Conservation (phyloP, 2,329 filamentous ascomycete species). For the Paecilomyces niveus region DNA sequence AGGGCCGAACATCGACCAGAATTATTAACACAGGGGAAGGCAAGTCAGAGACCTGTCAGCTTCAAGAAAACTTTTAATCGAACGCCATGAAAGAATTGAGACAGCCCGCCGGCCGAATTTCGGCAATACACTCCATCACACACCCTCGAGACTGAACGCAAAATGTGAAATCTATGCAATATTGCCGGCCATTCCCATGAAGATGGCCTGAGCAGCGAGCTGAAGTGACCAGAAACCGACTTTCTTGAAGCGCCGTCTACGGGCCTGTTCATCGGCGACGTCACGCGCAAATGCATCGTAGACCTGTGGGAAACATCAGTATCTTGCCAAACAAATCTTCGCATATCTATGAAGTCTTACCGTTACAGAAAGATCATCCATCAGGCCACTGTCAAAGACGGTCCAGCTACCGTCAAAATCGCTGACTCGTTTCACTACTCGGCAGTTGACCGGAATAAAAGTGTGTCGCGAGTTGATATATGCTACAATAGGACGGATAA, state of each 20-base stretch:
- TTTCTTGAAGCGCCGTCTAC: slow-evolving; percentile 82
- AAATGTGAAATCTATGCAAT: slow-evolving; percentile 41
- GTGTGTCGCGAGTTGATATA: slow-evolving; percentile 95
- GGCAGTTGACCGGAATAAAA: slow-evolving; percentile 91
- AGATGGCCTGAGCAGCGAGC: slow-evolving; percentile 83
- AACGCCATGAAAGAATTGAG: slow-evolving; percentile 1
- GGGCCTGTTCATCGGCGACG: slow-evolving; percentile 80
- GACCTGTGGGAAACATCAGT: slow-evolving; percentile 5
- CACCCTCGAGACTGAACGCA: not conserved
- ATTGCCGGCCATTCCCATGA: slow-evolving; percentile 90
- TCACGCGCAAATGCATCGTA: slow-evolving; percentile 91
- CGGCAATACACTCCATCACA: not conserved
- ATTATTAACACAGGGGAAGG: not conserved
- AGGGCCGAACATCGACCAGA: not conserved
- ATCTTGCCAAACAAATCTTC: not conserved
- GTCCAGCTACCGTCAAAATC: slow-evolving; percentile 98
- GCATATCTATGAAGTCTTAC: slow-evolving; percentile 28
- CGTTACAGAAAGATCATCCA: slow-evolving; percentile 89
- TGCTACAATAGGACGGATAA: slow-evolving; percentile 91
- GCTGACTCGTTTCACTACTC: slow-evolving; percentile 77
- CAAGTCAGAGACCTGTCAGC: not conserved
- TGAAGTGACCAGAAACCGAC: slow-evolving; percentile 95
- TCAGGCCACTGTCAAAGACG: slow-evolving; percentile 82
- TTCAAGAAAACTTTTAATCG: not conserved
- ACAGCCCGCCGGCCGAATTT: not conserved